Evolutionary conservation across 257 asterid genomes (phyloP), one percentile per base, ranked within the genome.

Genomic region (Solanum sejunctum): DNA sequence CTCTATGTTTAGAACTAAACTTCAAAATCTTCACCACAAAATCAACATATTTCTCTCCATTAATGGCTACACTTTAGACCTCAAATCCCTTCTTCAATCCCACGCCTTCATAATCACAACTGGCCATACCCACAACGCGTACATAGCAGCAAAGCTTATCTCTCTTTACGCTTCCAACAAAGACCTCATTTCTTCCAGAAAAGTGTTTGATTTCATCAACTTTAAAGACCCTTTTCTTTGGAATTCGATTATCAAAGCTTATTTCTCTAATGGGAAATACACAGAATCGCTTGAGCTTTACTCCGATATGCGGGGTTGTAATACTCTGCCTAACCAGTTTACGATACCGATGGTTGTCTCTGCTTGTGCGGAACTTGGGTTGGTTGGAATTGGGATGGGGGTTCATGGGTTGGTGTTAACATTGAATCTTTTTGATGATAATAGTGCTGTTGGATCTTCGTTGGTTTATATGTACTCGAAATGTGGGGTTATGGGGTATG

Each of bases 191-290:
- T 83, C 80, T 84, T 90, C 93, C 36, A 79, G 88, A 82, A 92
- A 90, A 88, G 86, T 94, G 32, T 95, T 95, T 83, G 83, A 87
- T 82, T 91, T 88, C 84, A 81, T 90, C 67, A 9, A 12, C 85
- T 89, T 72, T 52, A 89, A 78, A 70, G 98, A 93, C 89, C 89
- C 84, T 61, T 95, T 94, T 86, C 92, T 94, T 3, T 95, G 97
- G 97, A 94, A 94, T 83, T 91, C 97, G 61, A 87, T 95, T 45
- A 93, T 94, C 87, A 91, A 95, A 91, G 92, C 95, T 83, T 92
- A 94, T 86, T 95, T 93, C 45, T 91, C 92, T 17, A 93, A 90
- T 84, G 92, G 92, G 6, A 64, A 82, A 58, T 88, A 92, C 56
- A 81, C 32, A 41, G 86, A 87, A 81, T 88, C 98, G 56, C 64